Base-by-base conservation (phyloP, 108 stramenopile species). In the Cyclotella cryptica region DNA sequence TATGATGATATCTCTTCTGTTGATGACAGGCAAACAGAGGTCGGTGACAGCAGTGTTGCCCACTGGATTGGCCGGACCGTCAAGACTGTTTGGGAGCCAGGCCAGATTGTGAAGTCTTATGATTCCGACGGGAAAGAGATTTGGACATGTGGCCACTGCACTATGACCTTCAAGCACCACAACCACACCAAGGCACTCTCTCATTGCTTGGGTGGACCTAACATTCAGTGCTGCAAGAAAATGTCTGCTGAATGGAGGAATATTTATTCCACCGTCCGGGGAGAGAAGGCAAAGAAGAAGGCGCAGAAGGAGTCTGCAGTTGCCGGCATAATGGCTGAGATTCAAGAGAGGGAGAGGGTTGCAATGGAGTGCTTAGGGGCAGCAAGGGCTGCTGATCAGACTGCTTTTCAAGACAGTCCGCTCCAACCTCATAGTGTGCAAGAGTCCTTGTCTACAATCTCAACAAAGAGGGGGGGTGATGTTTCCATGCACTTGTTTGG, bases 131-230 rank as follows among this genome's bases (percentile, higher is more conserved):
- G 49, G 49, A 3, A 19, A 7, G 6, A 19, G 17, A 8, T 51
- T 1, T 51, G 49, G 8, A 51, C 49, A 3, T 51, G 49, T 51
- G 49, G 49, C 19, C 3, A 8, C 8, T 51, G 49, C 8, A 3
- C 3, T 1, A 7, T 51, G 8, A 8, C 8, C n/a, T 51, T 51
- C 49, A 51, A 51, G 49, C 49, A 51, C 1, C 3, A 8, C 6
- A 51, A 51, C 8, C 49, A 51, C 49, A 51, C 49, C 49, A 51
- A 51, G n/a, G 49, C 49, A 19, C 49, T 7, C 49, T 51, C n/a
- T 51, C 17, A 51, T 51, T 51, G 3, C 49, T 7, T 51, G 3
- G 49, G 49, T n/a, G 49, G 49, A 8, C 8, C 49, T 3, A 51
- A 51, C 8, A 51, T 51, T 51, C 49, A 19, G 49, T 19, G 3